A percentile compares a stretch with the other conserved stretches of the same genome.
Conservation (phyloP, 2,329 filamentous ascomycete genomes). For the Celoporthe dispersa region DNA sequence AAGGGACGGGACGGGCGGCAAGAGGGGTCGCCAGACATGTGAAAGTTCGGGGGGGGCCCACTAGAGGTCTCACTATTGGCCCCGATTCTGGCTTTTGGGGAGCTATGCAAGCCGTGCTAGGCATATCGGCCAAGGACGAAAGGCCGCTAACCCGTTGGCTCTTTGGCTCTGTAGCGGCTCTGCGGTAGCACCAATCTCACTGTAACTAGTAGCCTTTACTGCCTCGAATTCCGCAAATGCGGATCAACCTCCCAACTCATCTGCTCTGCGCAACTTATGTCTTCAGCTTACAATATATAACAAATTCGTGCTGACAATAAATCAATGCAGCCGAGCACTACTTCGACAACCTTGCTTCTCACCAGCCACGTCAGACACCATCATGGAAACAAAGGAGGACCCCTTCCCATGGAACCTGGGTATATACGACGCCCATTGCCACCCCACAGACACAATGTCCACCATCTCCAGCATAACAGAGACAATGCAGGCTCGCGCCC, state of each 20-base stretch:
- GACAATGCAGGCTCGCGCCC: conserved; percentile 65
- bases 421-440: conserved; percentile 80
- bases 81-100: background rate
- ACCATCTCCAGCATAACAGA: conserved; percentile 58
- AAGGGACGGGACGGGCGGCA: background rate
- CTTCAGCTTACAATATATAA: background rate
- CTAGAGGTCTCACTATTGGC: background rate
- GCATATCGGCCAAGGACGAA: too few relatives aligned
- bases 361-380: background rate
- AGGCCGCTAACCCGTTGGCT: background rate
- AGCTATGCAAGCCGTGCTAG: background rate
- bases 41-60: background rate
- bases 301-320: background rate
- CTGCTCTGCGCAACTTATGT: background rate
- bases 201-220: background rate
- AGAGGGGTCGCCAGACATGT: background rate
- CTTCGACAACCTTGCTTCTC: background rate
- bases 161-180: background rate
- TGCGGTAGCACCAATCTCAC: background rate
- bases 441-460: conserved; percentile 78
- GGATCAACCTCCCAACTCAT: background rate
- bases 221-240: background rate
- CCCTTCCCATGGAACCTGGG: conserved; percentile 72
- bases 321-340: background rate
- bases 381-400: conserved; percentile 30